phyloP scores from a whole-genome alignment of 78 protist species.

The Dictyostelium citrinum region DNA sequence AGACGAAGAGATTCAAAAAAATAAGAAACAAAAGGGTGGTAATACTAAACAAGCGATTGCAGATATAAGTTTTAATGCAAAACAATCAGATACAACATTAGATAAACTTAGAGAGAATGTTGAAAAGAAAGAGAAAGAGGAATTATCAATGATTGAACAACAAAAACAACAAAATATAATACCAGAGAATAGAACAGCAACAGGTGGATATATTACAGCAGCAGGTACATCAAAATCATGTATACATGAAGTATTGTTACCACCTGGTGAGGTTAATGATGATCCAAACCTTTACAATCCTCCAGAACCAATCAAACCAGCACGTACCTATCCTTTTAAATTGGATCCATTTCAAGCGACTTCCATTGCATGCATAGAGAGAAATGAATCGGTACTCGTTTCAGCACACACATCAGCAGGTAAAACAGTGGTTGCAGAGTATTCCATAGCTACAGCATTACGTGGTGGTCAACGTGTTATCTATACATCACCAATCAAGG shows the following conservation, averaged over 20 bases:
- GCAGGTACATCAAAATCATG: slow-evolving; percentile 57
- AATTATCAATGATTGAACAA: neutral
- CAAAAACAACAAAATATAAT: neutral
- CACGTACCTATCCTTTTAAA: slow-evolving; percentile 90
- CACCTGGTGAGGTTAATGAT: slow-evolving; percentile 17
- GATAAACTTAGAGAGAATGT: neutral
- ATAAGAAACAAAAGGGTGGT: slow-evolving; percentile 16
- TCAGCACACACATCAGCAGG: slow-evolving; percentile 99
- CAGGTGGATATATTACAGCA: slow-evolving; percentile 28
- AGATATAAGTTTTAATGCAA: slow-evolving; percentile 38
- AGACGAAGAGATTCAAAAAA: slow-evolving; percentile 42
- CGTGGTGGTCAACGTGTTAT: slow-evolving; percentile 83
- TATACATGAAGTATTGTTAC: slow-evolving; percentile 52
- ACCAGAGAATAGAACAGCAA: slow-evolving; percentile 31
- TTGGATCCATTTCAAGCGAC: slow-evolving; percentile 91
- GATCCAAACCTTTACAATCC: slow-evolving; percentile 52
- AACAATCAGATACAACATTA: neutral
- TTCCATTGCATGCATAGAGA: slow-evolving; percentile 86
- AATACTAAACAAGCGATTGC: neutral
- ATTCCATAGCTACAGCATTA: slow-evolving; percentile 91
- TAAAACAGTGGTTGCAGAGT: slow-evolving; percentile 98
- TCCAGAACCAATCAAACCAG: slow-evolving; percentile 69
- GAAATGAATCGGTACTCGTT: slow-evolving; percentile 94
- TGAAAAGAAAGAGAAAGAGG: neutral
- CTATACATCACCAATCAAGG: slow-evolving; percentile 97